Base-by-base conservation (phyloP, 805 yeast genomes). In the Teunomyces kruisii region DNA sequence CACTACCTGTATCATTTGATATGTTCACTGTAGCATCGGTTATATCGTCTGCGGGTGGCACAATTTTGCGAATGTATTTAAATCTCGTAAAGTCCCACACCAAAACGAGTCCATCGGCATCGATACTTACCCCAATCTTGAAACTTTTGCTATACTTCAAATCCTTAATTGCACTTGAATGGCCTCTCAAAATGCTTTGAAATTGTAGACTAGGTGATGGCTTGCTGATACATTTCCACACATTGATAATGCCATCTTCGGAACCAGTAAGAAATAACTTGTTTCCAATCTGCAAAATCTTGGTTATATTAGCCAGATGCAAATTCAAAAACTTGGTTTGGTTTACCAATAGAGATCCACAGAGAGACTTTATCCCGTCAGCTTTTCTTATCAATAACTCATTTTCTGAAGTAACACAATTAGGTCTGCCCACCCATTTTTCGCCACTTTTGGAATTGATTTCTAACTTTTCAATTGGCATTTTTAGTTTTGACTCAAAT, bases 1-100 rank as follows among this genome's bases (percentile, higher is more conserved):
- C 71, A 37, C 69, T 65, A 0, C 89, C 91, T 1, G 79, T 64
- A 39, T 76, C 79, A 52, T 76, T 72, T 0, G 85, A 79, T 17
- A 83, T 72, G 2, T 79, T 68, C 3, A 74, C 59, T 2, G 50
- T 49, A 14, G 59, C 66, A 5, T 46, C 52, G 5, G 48, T 14
- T 3, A 41, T 31, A 14, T 13, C 10, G 59, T 50, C 39, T 59
- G 41, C 35, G 4, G 52, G 36, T 4, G 56, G 47, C 2, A 30
- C 57, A 5, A 71, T 49, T 39, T 56, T 57, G 45, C 87, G 62
- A 3, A 86, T 74, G 35, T 75, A 72, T 42, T 74, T 74, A 42
- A 69, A 70, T 26, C 82, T 58, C 1, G 81, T 72, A 32, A 81
- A 52, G 54, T 88, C 88, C 92, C 96, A 88, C 3, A 82, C 50